These are phyloP conservation scores for Cocos nucifera DNA, from an alignment of 176 grass and related monocot species.

Conservation along the genomic window DNA sequence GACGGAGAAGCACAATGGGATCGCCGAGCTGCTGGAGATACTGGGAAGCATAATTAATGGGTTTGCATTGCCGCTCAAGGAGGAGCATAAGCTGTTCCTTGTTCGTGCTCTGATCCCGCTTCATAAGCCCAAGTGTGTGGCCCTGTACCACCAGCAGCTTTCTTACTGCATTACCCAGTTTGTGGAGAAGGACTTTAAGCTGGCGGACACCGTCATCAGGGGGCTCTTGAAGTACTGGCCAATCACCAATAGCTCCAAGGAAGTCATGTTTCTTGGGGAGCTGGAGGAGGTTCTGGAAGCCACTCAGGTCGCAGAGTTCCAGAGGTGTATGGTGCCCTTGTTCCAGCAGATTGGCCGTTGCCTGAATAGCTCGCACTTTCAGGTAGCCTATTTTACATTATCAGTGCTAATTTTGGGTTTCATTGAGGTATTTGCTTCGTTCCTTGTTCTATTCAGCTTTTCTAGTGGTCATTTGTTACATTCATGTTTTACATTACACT, in stretches of 20 bases:
- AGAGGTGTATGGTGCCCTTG: conserved; percentile 44
- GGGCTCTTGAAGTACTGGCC: conserved; percentile 56
- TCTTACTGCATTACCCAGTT: conserved; percentile 41
- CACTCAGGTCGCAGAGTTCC: conserved; percentile 28
- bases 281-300: conserved; percentile 29
- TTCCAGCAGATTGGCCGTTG: conserved; percentile 36
- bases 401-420: too few relatives aligned
- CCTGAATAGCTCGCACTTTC: conserved; percentile 39
- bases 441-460: too few relatives aligned
- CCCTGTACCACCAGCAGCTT: conserved; percentile 34
- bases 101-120: conserved; percentile 39
- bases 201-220: conserved; percentile 39
- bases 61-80: conserved; percentile 54
- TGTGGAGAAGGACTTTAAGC: conserved; percentile 57
- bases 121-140: conserved; percentile 34
- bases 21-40: conserved; percentile 47
- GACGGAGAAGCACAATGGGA: conserved; percentile 45
- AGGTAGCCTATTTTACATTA: conserved; percentile 20
- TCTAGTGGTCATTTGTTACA: too few relatives aligned
- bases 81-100: conserved; percentile 56
- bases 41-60: conserved; percentile 53
- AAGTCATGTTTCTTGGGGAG: conserved; percentile 35
- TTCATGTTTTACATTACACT: too few relatives aligned
- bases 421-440: too few relatives aligned
- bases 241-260: conserved; percentile 36